Base-by-base conservation (phyloP, 2,329 filamentous ascomycete genomes). In the Fusarium multiceps region DNA sequence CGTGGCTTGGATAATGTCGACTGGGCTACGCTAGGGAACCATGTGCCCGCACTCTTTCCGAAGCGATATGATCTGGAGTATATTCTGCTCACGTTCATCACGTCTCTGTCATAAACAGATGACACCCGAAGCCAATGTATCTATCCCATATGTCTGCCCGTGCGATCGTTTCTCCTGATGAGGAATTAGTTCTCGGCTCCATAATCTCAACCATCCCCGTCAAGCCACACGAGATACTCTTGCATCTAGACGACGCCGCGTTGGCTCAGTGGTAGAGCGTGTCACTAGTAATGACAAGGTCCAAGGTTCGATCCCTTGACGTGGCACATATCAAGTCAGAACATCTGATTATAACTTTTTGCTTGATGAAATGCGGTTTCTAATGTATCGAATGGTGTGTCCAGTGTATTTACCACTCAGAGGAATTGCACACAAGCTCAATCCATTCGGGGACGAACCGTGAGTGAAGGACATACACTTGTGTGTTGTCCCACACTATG, bases 211-310 rank as follows among this genome's bases (percentile, higher is more conserved):
- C 7, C 20, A 34, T 23, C 14, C 28, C 8, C 13, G 14, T 2
- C 20, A 49, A 49, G 30, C 10, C 10, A 7, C 28, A 34, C 50
- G 13, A 16, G 27, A n/a, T 43, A 54, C 14, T 16, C 37, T 9
- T 3, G 6, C 18, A 37, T 37, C 42, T 48, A 13, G 16, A 21
- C 3, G 7, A 11, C 23, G 46, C 55, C 46, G 45, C 55, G 46
- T 57, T 50, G 55, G 55, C 34, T 57, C 34, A 27, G 34, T 51
- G 46, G 55, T 43, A 51, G 27, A 57, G 46, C 55, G 46, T 51
- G 43, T 56, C 42, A 48, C 53, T 40, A 40, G 51, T 46, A 55
- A 49, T 48, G 53, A 55, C 41, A 55, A 47, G 28, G 21, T 46
- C 53, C 30, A 55, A 55, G 28, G 28, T 34, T 46, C 16, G 20